These are phyloP conservation scores for Phaeodactylum tricornutum DNA, from an alignment of 108 stramenopile genomes.

Conservation along the genomic window DNA sequence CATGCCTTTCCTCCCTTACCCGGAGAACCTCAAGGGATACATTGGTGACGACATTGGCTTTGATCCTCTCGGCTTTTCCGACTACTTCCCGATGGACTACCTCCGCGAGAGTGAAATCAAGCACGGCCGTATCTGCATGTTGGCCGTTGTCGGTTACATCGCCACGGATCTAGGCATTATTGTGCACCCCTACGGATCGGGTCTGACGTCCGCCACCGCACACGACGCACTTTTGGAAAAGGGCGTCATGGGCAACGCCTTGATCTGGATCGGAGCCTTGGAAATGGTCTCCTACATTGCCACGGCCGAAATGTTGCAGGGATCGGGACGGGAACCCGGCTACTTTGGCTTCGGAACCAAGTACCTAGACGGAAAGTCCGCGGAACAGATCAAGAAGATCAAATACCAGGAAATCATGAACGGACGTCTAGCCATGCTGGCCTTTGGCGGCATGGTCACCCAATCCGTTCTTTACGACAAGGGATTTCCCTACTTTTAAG, in stretches of 20 bases:
- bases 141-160: slow-evolving; percentile 88
- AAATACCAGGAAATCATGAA: slow-evolving; percentile 89
- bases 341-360: slow-evolving; percentile 86
- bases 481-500: slow-evolving; percentile 77
- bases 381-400: slow-evolving; percentile 58
- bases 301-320: slow-evolving; percentile 81
- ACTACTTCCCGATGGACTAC: slow-evolving; percentile 83
- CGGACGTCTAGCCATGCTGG: slow-evolving; percentile 93
- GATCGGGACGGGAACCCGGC: slow-evolving; percentile 88
- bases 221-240: slow-evolving; percentile 72
- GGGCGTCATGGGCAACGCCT: slow-evolving; percentile 78
- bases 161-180: slow-evolving; percentile 73
- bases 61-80: slow-evolving; percentile 89
- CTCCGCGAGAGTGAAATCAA: slow-evolving; percentile 92
- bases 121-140: slow-evolving; percentile 94
- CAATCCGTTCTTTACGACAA: slow-evolving; percentile 87
- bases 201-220: slow-evolving; percentile 65
- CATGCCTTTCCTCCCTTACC: slow-evolving; percentile 89
- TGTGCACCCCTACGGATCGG: slow-evolving; percentile 67
- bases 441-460: slow-evolving; percentile 87
- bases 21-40: slow-evolving; percentile 84
- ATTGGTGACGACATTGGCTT: slow-evolving; percentile 85
- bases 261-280: slow-evolving; percentile 59
- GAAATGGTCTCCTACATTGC: slow-evolving; percentile 70
- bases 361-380: slow-evolving; percentile 74